Evolutionary conservation across 2,329 filamentous ascomycete species (phyloP), one percentile per base, ranked within the genome.

Genomic region (Calonectria hawksworthii): DNA sequence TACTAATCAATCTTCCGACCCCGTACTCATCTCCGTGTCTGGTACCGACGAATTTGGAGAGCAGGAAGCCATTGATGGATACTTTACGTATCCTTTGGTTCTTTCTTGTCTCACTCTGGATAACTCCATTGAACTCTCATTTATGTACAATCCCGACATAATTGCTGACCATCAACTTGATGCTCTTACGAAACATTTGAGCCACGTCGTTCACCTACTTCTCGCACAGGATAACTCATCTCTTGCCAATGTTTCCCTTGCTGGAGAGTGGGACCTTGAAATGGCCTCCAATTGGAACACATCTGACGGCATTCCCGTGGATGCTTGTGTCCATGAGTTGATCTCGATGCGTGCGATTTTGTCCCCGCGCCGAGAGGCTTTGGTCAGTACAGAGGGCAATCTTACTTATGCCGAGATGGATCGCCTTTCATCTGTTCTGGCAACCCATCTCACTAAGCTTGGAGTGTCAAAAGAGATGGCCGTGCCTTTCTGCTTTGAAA

Each of bases 301-400:
- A 4, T 51, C 50, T 23, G 65, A 68, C 34, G 51, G 50, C 11
- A 56, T 68, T 38, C 65, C 65, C 8, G 50, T 38, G 2, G 41
- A 73, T 9, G 23, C 38, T 4, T 74, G 70, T 21, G 69, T 82
- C 0, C 82, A 83, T 26, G 51, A 75, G 0, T n/a, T 82, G 0
- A 74, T 83, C 10, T 65, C 73, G 9, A 56, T 54, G 65, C 65
- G 72, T 21, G 77, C 66, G 1, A 56, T 44, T 0, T 14, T 66
- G 1, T 72, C 77, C 6, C 80, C 80, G 0, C 44, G 70, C 2
- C 69, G 68, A 1, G 65, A 68, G 8, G 65, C 65, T 10, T 34
- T 68, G n/a, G 70, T 64, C 13, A 73, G 81, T 2, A 83, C 82
- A 78, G 81, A 84, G 54, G 79, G 78, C 3, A 38, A 75, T 0